Conservation (phyloP, 1,284 basidiomycete genomes). For the Ustilago crameri region DNA sequence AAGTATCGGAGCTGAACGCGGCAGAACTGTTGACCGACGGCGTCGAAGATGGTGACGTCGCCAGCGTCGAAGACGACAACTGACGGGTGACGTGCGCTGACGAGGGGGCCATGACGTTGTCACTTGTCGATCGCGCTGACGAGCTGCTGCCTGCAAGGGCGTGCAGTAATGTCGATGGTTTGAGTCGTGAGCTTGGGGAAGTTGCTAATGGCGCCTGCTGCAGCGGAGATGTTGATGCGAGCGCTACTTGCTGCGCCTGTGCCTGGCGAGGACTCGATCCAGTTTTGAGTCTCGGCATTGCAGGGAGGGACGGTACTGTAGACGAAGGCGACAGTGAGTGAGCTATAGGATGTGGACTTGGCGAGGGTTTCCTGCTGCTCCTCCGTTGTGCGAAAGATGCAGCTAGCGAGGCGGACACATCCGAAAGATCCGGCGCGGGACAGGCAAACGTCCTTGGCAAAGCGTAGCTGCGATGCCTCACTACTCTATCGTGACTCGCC, state of each 20-base stretch:
- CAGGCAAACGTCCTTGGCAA: constrained; percentile 39
- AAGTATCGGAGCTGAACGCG: constrained; percentile 4
- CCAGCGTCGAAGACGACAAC: constrained; percentile 16
- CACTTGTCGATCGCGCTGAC: constrained; percentile 21
- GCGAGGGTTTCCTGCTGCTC: constrained; percentile 1
- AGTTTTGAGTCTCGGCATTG: constrained; percentile 4
- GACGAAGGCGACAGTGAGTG: background rate
- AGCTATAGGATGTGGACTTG: background rate
- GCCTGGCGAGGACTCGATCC: constrained; percentile 8
- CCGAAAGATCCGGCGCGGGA: constrained; percentile 20
- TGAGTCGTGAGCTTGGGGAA: constrained; percentile 7
- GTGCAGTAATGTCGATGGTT: background rate
- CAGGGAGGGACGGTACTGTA: constrained; percentile 2
- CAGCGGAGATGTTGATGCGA: constrained; percentile 2
- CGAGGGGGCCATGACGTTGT: constrained; percentile 9
- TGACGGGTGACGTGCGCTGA: constrained; percentile 9
- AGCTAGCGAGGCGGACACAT: constrained; percentile 6
- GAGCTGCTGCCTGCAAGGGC: constrained; percentile 8
- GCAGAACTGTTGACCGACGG: constrained; percentile 6
- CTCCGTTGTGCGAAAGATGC: constrained; percentile 5
- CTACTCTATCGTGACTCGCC: constrained; percentile 24
- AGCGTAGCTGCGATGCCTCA: constrained; percentile 26
- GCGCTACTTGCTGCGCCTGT: background rate
- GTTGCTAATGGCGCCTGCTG: constrained; percentile 1
- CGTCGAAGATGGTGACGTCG: constrained; percentile 19